Evolutionary conservation across 1,284 basidiomycete genomes (phyloP), one percentile per base, ranked within the genome.

Genomic region (Cryptococcus sp.): DNA sequence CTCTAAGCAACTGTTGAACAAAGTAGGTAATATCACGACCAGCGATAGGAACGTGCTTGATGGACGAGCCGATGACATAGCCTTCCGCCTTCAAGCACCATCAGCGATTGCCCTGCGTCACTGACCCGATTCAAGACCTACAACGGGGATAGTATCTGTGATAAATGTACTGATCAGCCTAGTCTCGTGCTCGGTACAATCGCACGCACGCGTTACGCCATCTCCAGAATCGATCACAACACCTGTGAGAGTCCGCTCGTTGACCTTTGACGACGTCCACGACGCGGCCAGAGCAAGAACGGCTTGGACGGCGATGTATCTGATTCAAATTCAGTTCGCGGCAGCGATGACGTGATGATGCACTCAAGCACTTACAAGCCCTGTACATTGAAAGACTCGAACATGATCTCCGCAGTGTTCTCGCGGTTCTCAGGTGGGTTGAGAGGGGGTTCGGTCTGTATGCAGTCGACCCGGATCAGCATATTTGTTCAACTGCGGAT

Each of bases 351-450:
- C 8, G 30, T 5, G 16, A 46, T 3, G 23, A 25, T 25, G 13
- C 1, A 66, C 69, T 60, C 47, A 25, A 19, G 13, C 1, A 66
- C 69, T 60, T 48, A 70, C 65, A 79, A 66, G 22, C 78, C 79
- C 76, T 94, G 92, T 81, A 97, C 94, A 79, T 97, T 98, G 85
- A 97, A 96, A 1, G 92, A 95, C 81, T 97, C 96, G 79, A 99
- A 99, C 86, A 99, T 98, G 83, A 99, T 98, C 78, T 99, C 96
- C 15, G 96, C 96, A 0, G 95, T 99, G 78, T 96, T 94, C 80
- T 99, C 96, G 66, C 96, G 85, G 82, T 99, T 99, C 83, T 99
- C 96, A 4, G 96, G 96, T 1, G 95, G 86, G 77, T 99, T 99
- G 63, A 99, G 86, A 47, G 96, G 96, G 11, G 96, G 96, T 77